phyloP scores from a whole-genome alignment of 2,329 filamentous ascomycete genomes.

The Verruconis gallopava region DNA sequence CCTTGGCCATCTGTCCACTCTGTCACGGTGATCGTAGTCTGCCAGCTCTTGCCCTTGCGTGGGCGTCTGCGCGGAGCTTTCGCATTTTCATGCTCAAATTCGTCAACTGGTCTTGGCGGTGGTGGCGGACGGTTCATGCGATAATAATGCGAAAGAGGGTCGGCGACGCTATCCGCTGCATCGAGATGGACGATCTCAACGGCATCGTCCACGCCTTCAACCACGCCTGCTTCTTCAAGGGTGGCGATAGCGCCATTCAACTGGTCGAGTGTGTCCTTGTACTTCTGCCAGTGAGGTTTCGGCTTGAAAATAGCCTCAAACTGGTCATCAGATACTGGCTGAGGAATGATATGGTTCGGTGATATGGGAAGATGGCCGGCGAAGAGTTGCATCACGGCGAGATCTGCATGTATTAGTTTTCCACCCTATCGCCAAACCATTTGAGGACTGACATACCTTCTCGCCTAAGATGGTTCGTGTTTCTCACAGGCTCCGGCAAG shows the following conservation, averaged over 20 bases:
- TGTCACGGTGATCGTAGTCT: constrained; percentile 37
- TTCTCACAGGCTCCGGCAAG: background rate
- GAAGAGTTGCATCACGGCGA: background rate
- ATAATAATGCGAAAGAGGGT: background rate
- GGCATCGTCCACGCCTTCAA: background rate
- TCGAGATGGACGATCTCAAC: background rate
- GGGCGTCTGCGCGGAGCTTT: background rate
- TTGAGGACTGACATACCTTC: background rate
- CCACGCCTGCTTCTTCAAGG: background rate
- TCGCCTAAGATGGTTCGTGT: background rate
- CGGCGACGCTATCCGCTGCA: too few species aligned
- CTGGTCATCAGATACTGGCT: background rate
- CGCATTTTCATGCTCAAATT: background rate
- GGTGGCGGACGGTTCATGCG: background rate
- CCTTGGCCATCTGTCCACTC: constrained; percentile 40
- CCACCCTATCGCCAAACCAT: too few species aligned
- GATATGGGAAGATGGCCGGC: background rate
- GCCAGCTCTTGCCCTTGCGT: constrained; percentile 22
- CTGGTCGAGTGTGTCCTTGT: background rate
- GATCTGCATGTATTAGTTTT: too few species aligned
- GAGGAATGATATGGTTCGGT: background rate
- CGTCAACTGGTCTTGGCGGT: background rate
- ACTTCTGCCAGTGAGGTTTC: background rate
- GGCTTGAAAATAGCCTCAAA: background rate
- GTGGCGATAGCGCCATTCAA: background rate